Evolutionary conservation across 2,329 filamentous ascomycete genomes (phyloP), one percentile per base, ranked within the genome.

Genomic region (Botrytis sinoallii): DNA sequence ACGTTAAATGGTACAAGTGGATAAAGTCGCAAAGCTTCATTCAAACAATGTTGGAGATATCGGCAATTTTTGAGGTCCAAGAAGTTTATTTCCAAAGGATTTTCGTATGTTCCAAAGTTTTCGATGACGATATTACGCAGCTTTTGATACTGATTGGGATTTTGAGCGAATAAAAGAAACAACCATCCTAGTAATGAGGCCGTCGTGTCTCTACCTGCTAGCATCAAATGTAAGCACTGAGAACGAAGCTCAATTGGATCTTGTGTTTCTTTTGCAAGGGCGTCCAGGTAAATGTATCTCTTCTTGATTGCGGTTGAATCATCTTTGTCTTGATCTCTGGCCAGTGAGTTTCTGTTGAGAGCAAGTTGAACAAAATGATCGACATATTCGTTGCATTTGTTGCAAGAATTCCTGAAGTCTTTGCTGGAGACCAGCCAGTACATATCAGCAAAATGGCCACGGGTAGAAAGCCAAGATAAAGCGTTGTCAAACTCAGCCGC

Each of bases 1-100:
- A 48, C 70, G 65, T 80, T 81, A 0, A 73, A 14, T 5, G 80
- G 79, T 5, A 80, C 74, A 22, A 85, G 82, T 5, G 87, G 86
- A 60, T 77, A 76, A 8, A 81, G 71, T 32, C 81, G 76, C 16
- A 81, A 74, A 42, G 75, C 79, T 82, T 89, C 88, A 74, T 89
- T 86, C 70, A 90, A 76, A 44, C 86, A 87, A 82, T 83, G 87
- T 76, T 84, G 85, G 68, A 90, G 80, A 74, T 88, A 89, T 32
- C 38, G 88, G 80, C 18, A 87, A 79, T 77, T 89, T 72, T 84
- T 85, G 78, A 89, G 83, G 44, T 84, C 82, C 77, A 84, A 85
- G 72, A 89, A 75, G 76, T 86, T 83, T 57, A 84, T 83, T 70
- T 85, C 85, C 0, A 83, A 85, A 1, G 87, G 85, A 75, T 6